Percentiles rank a stretch among this genome's conserved stretches.
phyloP scores from a whole-genome alignment of 1,284 basidiomycete species.

The Sporisorium iseilematis-ciliati region DNA sequence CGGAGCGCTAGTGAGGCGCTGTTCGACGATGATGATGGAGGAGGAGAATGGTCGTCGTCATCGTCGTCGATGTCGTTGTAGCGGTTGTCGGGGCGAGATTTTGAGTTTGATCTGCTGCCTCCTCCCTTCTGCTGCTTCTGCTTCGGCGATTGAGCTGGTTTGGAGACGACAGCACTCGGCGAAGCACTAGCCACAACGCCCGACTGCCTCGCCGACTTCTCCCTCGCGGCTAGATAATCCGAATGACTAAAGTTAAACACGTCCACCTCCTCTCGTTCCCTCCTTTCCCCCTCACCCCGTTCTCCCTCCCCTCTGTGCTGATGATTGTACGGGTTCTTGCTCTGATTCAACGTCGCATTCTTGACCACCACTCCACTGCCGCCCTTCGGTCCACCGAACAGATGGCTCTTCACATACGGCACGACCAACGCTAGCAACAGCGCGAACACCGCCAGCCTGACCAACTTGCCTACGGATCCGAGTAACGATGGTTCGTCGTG shows the following conservation, averaged over 20 bases:
- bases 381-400: slow-evolving; percentile 2
- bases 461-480: slow-evolving; percentile 19
- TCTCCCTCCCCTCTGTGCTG: not conserved
- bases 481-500: slow-evolving; percentile 3
- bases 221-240: slow-evolving; percentile 24
- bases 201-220: not conserved
- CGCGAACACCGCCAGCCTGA: slow-evolving; percentile 19
- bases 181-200: slow-evolving; percentile 3
- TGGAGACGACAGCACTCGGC: slow-evolving; percentile 9
- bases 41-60: not conserved
- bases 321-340: slow-evolving; percentile 1
- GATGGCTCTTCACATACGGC: slow-evolving; percentile 17
- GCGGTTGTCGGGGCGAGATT: not conserved
- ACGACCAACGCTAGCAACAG: slow-evolving; percentile 29
- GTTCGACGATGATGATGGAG: not conserved
- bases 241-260: slow-evolving; percentile 46
- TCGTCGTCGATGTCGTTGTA: slow-evolving; percentile 12
- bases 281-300: not conserved
- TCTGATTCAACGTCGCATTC: not conserved
- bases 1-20: not conserved
- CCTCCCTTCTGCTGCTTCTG: not conserved
- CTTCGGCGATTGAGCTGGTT: not conserved
- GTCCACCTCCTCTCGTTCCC: slow-evolving; percentile 9
- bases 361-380: not conserved
- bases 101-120: too few relatives aligned